phyloP scores from a whole-genome alignment of 306 rosid species.

The Notholithocarpus densiflorus region DNA sequence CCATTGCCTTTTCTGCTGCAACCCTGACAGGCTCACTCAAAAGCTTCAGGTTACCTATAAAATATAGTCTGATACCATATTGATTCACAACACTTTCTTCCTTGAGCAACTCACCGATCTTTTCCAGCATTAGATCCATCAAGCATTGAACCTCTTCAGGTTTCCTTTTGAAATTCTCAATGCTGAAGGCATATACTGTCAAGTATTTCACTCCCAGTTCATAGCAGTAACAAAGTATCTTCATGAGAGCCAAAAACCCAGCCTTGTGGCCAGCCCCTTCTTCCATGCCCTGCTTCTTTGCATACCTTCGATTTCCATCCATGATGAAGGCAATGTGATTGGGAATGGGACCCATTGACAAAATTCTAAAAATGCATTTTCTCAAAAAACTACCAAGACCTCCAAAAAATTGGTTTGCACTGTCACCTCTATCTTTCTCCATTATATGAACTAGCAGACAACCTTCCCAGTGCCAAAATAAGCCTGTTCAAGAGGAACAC shows the following conservation, averaged over 20 bases:
- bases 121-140: conserved; percentile 73
- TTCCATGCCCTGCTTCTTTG: conserved; percentile 45
- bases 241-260: conserved; percentile 53
- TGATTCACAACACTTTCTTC: conserved; percentile 44
- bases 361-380: conserved; percentile 46
- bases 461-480: background rate
- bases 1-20: conserved; percentile 66
- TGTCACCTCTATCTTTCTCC: conserved; percentile 32
- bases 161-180: conserved; percentile 63
- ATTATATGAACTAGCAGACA: conserved; percentile 25
- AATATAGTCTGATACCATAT: conserved; percentile 55
- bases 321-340: conserved; percentile 79
- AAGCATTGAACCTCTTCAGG: conserved; percentile 55
- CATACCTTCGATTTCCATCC: conserved; percentile 89
- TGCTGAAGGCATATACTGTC: conserved; percentile 83
- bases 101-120: conserved; percentile 59
- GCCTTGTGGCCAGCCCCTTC: conserved; percentile 64
- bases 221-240: conserved; percentile 56
- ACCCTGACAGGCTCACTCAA: conserved; percentile 49
- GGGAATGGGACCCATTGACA: conserved; percentile 70
- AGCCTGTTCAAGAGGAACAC: conserved; percentile 20
- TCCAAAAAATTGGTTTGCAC: conserved; percentile 20
- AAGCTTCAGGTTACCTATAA: conserved; percentile 62
- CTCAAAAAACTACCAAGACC: conserved; percentile 40
- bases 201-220: conserved; percentile 71